Conservation (phyloP, 768 basidiomycete species). For the Rhodotorula diobovata region DNA sequence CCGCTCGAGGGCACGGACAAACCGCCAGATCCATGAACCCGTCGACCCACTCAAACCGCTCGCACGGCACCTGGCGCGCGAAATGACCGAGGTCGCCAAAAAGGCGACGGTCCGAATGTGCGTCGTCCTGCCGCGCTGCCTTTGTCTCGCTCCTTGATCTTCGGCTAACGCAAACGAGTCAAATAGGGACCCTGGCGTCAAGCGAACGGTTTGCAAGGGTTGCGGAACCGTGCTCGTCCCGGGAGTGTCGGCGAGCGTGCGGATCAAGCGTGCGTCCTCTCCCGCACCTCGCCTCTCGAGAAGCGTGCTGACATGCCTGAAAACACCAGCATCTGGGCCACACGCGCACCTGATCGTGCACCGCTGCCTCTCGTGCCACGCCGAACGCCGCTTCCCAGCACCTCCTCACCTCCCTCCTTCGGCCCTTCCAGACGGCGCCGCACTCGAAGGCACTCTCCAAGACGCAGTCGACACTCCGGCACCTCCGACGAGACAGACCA, state of each 20-base stretch:
- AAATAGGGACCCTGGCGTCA: conserved; percentile 71
- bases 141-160: not conserved
- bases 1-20: not conserved
- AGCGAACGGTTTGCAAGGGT: conserved; percentile 68
- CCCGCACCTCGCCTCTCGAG: no score
- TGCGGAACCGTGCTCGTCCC: conserved; percentile 65
- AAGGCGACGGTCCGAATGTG: conserved; percentile 76
- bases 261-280: conserved; percentile 57
- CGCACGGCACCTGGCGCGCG: conserved; percentile 60
- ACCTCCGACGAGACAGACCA: not conserved
- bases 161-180: not conserved
- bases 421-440: not conserved
- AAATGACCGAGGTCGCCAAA: conserved; percentile 67
- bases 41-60: conserved; percentile 42
- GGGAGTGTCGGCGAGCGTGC: conserved; percentile 62
- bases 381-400: conserved; percentile 26
- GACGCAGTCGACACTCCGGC: rapidly evolving
- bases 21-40: not conserved
- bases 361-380: conserved; percentile 23
- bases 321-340: conserved; percentile 15
- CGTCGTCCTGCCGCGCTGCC: conserved; percentile 38
- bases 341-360: conserved; percentile 31
- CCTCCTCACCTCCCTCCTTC: conserved; percentile 15
- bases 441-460: no score
- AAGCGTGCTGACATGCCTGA: not conserved